Base-by-base conservation (phyloP, 2,329 filamentous ascomycete genomes). In the Raffaelea ambrosiae region DNA sequence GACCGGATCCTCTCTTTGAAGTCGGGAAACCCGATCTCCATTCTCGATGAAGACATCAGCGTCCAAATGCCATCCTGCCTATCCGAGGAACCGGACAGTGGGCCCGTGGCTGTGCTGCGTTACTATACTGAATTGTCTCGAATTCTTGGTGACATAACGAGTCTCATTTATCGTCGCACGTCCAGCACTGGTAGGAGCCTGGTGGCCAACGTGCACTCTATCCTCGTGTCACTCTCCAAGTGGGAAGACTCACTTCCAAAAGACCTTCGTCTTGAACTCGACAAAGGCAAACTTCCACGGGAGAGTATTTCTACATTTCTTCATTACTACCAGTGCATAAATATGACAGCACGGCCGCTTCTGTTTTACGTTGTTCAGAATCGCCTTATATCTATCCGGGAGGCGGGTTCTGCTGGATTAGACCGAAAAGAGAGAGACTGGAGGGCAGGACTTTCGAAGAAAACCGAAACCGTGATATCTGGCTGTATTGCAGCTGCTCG, bases 271-370 rank as follows among this genome's bases (percentile, higher is more conserved):
- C 69, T 77, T 41, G 68, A 76, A 52, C 72, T 73, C 16, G 63
- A 61, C 1, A 64, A 61, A 3, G 63, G 73, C 7, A 65, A 66
- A 47, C 66, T 53, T 7, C 54, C 55, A 8, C 49, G 55, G n/a
- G 54, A 56, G 40, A 53, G 51, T 43, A 52, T 56, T 4, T 74
- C 72, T 1, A 72, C 71, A 3, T 70, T 74, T 46, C 59, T 76
- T 20, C 74, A 79, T 53, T 77, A 77, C 53, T 76, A 76, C 51
- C 74, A 76, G 40, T 78, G 75, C 55, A 69, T 78, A 55, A 76
- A 77, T 53, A 77, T 79, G 73, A 75, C 74, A 0, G 71, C 69
- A 0, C 63, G 75, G 4, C 75, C 75, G 1, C 59, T 78, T 21
- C 63, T 79, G 0, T 76, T 77, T 50, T 69, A 76, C 51, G 68